Conservation (phyloP, 768 basidiomycete genomes). For the Megacollybia marginata region DNA sequence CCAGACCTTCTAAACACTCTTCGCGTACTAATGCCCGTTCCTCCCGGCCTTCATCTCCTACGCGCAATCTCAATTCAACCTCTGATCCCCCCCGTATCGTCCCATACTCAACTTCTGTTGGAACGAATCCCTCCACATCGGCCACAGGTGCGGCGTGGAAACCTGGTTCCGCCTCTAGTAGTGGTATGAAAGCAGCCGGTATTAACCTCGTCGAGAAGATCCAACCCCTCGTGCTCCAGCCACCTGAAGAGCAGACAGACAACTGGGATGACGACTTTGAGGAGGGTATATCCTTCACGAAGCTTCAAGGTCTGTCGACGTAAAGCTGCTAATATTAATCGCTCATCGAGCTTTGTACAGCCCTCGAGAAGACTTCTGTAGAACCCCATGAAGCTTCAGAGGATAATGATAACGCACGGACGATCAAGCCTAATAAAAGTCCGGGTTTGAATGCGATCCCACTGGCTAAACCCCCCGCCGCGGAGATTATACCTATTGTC, state of each 20-base stretch:
- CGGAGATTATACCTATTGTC: constrained; percentile 37
- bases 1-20: constrained; percentile 65
- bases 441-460: constrained; percentile 32
- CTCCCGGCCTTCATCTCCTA: constrained; percentile 36
- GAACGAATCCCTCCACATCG: constrained; percentile 12
- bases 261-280: constrained; percentile 99
- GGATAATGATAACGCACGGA: constrained; percentile 44
- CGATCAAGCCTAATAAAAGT: constrained; percentile 46
- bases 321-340: no score
- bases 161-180: constrained; percentile 19
- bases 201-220: constrained; percentile 42
- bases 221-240: constrained; percentile 57
- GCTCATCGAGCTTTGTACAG: constrained; percentile 9
- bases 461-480: constrained; percentile 32
- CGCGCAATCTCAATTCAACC: constrained; percentile 13
- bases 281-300: constrained; percentile 58
- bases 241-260: constrained; percentile 82
- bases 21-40: constrained; percentile 37
- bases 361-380: constrained; percentile 31
- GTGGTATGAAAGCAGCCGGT: constrained; percentile 16
- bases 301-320: constrained; percentile 30
- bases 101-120: constrained; percentile 6
- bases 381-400: constrained; percentile 30
- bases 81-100: constrained; percentile 8
- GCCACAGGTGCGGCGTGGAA: constrained; percentile 14